Percentiles rank a stretch among this genome's conserved stretches.
These are phyloP conservation scores for Boletus huronensis DNA, from an alignment of 768 basidiomycete species.

Conservation along the genomic window DNA sequence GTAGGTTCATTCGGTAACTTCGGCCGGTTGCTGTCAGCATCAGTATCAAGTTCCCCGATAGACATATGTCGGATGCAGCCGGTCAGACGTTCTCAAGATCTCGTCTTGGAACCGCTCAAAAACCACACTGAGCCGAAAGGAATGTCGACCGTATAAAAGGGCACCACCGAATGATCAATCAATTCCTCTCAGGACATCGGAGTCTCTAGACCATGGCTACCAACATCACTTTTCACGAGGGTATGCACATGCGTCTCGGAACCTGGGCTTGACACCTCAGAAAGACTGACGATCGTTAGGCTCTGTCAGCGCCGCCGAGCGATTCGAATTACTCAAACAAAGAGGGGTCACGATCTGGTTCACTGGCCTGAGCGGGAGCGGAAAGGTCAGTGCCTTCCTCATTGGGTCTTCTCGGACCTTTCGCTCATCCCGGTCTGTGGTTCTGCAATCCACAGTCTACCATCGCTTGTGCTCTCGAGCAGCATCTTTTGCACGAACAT, in stretches of 20 bases:
- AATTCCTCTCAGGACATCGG: not conserved
- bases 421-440: not conserved
- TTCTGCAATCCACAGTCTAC: conserved; percentile 63
- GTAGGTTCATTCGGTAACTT: conserved; percentile 12
- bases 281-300: conserved; percentile 41
- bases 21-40: conserved; percentile 6
- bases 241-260: conserved; percentile 30
- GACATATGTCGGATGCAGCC: not conserved
- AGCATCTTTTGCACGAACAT: conserved; percentile 83
- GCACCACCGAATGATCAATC: not conserved
- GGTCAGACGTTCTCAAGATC: conserved; percentile 11
- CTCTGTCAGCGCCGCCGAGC: conserved; percentile 66
- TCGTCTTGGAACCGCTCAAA: not conserved
- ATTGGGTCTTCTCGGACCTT: not conserved
- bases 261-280: not conserved
- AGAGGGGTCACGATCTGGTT: conserved; percentile 93
- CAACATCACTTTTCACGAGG: conserved; percentile 70
- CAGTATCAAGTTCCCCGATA: not conserved
- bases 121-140: not conserved
- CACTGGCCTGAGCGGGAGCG: conserved; percentile 92
- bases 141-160: conserved; percentile 12
- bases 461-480: conserved; percentile 94
- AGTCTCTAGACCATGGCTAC: conserved; percentile 29
- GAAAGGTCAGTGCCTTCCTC: conserved; percentile 58
- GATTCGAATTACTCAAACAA: conserved; percentile 65